Percentiles rank a stretch among this genome's conserved stretches.
These are phyloP conservation scores for Huntiella omanensis DNA, from an alignment of 2,329 filamentous ascomycete species.

Conservation along the genomic window DNA sequence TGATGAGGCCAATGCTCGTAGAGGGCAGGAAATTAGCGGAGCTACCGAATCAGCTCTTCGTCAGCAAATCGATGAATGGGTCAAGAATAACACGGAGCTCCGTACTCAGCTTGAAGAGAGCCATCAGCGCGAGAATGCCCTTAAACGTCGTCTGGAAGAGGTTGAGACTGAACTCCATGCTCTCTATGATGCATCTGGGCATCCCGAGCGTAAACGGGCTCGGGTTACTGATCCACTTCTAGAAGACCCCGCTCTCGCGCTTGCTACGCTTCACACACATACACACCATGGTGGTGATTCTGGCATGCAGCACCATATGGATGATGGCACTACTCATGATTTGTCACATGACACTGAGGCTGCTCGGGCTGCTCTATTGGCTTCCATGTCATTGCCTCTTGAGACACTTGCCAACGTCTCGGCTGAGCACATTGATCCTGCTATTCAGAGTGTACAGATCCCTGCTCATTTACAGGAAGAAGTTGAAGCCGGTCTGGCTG, in stretches of 20 bases:
- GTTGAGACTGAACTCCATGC: slow-evolving; percentile 39
- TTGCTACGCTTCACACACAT: slow-evolving; percentile 18
- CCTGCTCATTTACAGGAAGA: slow-evolving; percentile 4
- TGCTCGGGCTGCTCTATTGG: slow-evolving; percentile 7
- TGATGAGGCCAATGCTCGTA: slow-evolving; percentile 49
- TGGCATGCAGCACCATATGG: neutral
- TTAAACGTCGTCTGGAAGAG: slow-evolving; percentile 69
- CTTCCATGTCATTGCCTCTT: slow-evolving; percentile 7
- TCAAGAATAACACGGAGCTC: slow-evolving; percentile 26
- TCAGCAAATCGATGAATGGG: slow-evolving; percentile 31
- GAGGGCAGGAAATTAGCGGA: slow-evolving; percentile 36
- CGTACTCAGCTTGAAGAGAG: slow-evolving; percentile 54
- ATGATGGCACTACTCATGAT: neutral
- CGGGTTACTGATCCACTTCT: slow-evolving; percentile 18
- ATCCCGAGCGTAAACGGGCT: slow-evolving; percentile 7
- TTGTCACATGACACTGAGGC: neutral
- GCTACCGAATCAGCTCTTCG: slow-evolving; percentile 38
- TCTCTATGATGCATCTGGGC: slow-evolving; percentile 16
- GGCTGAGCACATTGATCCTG: slow-evolving; percentile 1
- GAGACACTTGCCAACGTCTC: slow-evolving; percentile 2
- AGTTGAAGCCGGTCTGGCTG: neutral
- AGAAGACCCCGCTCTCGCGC: slow-evolving; percentile 18
- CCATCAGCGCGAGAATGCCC: slow-evolving; percentile 57
- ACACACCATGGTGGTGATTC: slow-evolving; percentile 16
- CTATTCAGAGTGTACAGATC: slow-evolving; percentile 4